Evolutionary conservation across 805 yeast species (phyloP).

Genomic region (Yarrowia bubula): DNA sequence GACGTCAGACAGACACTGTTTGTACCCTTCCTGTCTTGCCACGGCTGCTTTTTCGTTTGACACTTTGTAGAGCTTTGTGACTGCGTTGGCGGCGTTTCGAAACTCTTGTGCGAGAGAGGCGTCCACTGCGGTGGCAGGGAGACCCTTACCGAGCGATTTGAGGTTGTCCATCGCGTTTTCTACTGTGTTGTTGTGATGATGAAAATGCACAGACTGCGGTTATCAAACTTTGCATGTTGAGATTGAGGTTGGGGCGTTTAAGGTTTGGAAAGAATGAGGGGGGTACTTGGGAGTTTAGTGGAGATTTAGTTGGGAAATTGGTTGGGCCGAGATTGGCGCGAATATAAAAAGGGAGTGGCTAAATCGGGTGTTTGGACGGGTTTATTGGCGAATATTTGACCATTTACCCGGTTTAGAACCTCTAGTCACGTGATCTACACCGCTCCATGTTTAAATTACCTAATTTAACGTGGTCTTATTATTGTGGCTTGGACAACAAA

Average conservation of each 20-base stretch:
- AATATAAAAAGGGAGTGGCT: no score
- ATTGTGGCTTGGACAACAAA: no score
- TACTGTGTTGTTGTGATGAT: neutral
- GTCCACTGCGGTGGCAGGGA: constrained; percentile 33
- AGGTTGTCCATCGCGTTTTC: constrained; percentile 30
- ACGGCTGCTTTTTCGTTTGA: constrained; percentile 31
- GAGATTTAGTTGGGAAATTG: neutral
- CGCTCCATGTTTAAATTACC: no score
- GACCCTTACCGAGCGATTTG: constrained; percentile 31
- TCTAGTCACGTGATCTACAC: no score
- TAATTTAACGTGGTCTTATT: no score
- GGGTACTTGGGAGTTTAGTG: neutral
- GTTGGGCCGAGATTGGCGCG: no score
- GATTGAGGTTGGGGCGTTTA: neutral
- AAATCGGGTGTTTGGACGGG: no score
- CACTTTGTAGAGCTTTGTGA: constrained; percentile 36
- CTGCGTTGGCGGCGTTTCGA: constrained; percentile 36
- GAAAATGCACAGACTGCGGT: neutral
- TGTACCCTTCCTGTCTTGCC: constrained; percentile 29
- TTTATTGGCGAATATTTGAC: no score
- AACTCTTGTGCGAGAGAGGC: constrained; percentile 32
- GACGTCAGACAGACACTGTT: constrained; percentile 21
- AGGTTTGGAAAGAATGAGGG: neutral
- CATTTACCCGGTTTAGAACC: no score
- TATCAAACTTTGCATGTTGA: constrained; percentile 2